Evolutionary conservation across 495 filamentous ascomycete species (phyloP).

Genomic region (Thozetella sp.): DNA sequence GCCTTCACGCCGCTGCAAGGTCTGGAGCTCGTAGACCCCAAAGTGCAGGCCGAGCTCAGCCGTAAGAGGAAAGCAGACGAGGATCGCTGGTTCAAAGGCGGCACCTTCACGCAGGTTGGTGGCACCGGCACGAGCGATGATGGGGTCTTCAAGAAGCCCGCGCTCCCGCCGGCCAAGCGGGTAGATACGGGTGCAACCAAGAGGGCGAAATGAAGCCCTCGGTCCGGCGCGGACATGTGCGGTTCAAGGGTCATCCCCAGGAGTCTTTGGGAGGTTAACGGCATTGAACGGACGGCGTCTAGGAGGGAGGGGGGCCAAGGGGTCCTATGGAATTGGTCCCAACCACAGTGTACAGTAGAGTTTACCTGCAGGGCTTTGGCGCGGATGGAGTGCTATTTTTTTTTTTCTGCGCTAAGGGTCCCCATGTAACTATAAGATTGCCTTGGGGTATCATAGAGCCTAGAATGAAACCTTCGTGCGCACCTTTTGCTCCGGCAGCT

Average conservation of each 20-base stretch:
- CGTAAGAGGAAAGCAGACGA: slow-evolving; percentile 92
- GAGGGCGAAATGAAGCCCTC: slow-evolving; percentile 1
- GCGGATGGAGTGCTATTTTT: too few species aligned
- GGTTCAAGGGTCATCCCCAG: background rate
- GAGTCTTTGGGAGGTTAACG: background rate
- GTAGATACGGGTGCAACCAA: slow-evolving; percentile 52
- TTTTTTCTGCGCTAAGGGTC: too few species aligned
- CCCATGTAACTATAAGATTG: too few species aligned
- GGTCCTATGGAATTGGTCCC: too few species aligned
- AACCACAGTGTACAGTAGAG: too few species aligned
- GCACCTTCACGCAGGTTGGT: slow-evolving; percentile 91
- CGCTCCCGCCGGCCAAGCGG: slow-evolving; percentile 65
- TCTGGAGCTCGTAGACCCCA: slow-evolving; percentile 93
- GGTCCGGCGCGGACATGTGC: background rate
- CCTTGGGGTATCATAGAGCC: too few species aligned
- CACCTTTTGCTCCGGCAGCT: too few species aligned
- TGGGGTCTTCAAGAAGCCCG: slow-evolving; percentile 56
- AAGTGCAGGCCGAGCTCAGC: slow-evolving; percentile 78
- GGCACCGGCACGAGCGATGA: slow-evolving; percentile 32
- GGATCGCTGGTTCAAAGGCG: slow-evolving; percentile 93
- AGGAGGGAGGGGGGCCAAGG: background rate
- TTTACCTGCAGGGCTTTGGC: too few species aligned
- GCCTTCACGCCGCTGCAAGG: slow-evolving; percentile 95
- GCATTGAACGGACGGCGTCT: background rate
- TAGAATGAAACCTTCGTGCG: too few species aligned